A percentile compares a stretch with the other conserved stretches of the same genome.
Evolutionary conservation across 1,284 basidiomycete genomes (phyloP).

Genomic region (Marasmius tenuissimus): DNA sequence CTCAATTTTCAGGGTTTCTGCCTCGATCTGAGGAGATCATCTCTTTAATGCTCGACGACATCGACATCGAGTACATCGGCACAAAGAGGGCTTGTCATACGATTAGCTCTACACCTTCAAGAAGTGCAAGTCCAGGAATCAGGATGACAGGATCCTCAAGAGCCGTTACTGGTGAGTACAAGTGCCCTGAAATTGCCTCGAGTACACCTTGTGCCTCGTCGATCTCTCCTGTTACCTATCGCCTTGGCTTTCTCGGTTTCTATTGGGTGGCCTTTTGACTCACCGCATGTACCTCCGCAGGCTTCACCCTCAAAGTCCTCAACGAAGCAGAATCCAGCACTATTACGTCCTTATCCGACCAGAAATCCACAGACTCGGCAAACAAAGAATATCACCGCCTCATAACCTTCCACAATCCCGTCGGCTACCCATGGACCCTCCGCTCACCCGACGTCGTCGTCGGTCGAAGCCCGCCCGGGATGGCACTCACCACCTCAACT

Average conservation of each 20-base stretch:
- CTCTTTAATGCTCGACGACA: no score
- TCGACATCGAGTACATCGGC: neutral
- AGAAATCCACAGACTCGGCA: constrained; percentile 28
- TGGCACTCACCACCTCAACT: constrained; percentile 30
- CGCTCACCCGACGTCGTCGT: constrained; percentile 37
- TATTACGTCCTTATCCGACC: no score
- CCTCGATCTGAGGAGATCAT: no score
- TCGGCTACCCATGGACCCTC: constrained; percentile 26
- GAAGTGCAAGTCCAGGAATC: neutral
- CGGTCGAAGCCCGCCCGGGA: constrained; percentile 48
- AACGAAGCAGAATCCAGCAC: no score
- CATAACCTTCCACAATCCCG: constrained; percentile 43
- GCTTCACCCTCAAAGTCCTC: no score
- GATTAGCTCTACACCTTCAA: no score
- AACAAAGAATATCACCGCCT: constrained; percentile 32
- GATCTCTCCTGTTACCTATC: constrained; percentile 25
- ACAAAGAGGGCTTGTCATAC: neutral
- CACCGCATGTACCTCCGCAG: no score
- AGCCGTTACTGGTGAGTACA: neutral
- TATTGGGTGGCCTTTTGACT: no score
- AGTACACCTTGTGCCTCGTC: neutral
- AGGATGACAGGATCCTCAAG: neutral
- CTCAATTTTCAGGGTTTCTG: no score
- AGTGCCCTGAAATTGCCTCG: neutral
- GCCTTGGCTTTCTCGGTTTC: constrained; percentile 43